Evolutionary conservation across 495 filamentous ascomycete species (phyloP).

Genomic region (Chlorociboria aeruginascens): DNA sequence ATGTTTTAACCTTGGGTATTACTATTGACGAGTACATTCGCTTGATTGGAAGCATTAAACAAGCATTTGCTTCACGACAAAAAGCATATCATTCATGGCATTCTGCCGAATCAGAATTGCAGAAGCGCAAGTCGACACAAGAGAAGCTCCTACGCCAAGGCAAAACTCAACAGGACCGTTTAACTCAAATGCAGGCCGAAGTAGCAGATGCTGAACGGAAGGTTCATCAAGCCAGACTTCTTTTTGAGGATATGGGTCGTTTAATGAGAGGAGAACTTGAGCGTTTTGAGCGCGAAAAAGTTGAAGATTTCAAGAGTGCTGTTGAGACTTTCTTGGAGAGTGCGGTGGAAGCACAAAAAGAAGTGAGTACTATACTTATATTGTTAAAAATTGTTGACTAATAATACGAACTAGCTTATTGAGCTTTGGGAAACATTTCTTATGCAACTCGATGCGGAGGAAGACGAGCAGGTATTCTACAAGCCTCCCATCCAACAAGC

Average conservation of each 20-base stretch:
- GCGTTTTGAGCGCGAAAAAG: slow-evolving; percentile 92
- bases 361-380: slow-evolving; percentile 43
- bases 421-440: slow-evolving; percentile 98
- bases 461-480: slow-evolving; percentile 73
- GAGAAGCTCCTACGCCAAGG: slow-evolving; percentile 91
- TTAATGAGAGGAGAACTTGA: slow-evolving; percentile 86
- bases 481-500: slow-evolving; percentile 38
- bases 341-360: slow-evolving; percentile 95
- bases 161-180: slow-evolving; percentile 85
- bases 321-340: slow-evolving; percentile 96
- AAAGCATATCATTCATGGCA: slow-evolving; percentile 94
- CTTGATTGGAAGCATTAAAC: slow-evolving; percentile 85
- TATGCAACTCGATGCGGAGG: slow-evolving; percentile 85
- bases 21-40: slow-evolving; percentile 98
- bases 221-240: slow-evolving; percentile 76
- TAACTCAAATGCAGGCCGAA: slow-evolving; percentile 84
- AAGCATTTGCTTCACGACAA: slow-evolving; percentile 81
- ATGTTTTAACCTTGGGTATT: slow-evolving; percentile 90
- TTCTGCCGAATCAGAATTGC: slow-evolving; percentile 71
- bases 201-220: slow-evolving; percentile 86
- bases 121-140: slow-evolving; percentile 73
- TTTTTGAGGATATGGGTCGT: slow-evolving; percentile 97
- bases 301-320: slow-evolving; percentile 96
- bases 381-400: neutral
- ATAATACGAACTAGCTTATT: slow-evolving; percentile 54